Conservation (phyloP, 768 basidiomycete species). For the Lactarius psammicola region DNA sequence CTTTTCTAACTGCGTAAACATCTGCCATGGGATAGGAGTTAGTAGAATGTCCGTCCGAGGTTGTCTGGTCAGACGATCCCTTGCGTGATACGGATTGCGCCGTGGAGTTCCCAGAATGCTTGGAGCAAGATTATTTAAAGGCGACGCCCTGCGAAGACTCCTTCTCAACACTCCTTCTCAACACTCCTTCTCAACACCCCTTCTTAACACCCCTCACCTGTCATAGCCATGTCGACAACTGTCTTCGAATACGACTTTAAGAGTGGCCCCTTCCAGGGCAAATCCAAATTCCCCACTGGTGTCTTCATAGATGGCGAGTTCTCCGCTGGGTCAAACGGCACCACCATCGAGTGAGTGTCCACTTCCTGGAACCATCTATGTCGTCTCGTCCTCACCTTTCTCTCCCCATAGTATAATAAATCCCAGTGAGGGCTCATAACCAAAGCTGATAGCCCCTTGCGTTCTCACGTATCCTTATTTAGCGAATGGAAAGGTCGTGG, state of each 20-base stretch:
- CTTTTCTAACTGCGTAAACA: too few relatives aligned
- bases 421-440: constrained; percentile 40
- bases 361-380: background rate
- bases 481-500: constrained; percentile 58
- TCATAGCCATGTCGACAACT: constrained; percentile 40
- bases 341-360: constrained; percentile 66
- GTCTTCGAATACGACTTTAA: constrained; percentile 53
- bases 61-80: constrained; percentile 1
- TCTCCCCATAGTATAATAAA: constrained; percentile 52
- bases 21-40: background rate
- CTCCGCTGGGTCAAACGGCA: constrained; percentile 51
- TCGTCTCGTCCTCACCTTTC: background rate
- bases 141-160: too few relatives aligned
- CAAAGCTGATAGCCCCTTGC: background rate
- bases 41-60: background rate
- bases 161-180: background rate
- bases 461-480: constrained; percentile 4
- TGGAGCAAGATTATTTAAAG: background rate
- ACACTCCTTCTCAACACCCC: background rate
- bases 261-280: constrained; percentile 56
- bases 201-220: background rate
- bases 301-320: constrained; percentile 73
- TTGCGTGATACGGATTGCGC: constrained; percentile 14
- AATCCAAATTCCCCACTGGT: constrained; percentile 56
- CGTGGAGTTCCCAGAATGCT: background rate